Evolutionary conservation across 306 rosid species (phyloP).

Genomic region (Corylus avellana): DNA sequence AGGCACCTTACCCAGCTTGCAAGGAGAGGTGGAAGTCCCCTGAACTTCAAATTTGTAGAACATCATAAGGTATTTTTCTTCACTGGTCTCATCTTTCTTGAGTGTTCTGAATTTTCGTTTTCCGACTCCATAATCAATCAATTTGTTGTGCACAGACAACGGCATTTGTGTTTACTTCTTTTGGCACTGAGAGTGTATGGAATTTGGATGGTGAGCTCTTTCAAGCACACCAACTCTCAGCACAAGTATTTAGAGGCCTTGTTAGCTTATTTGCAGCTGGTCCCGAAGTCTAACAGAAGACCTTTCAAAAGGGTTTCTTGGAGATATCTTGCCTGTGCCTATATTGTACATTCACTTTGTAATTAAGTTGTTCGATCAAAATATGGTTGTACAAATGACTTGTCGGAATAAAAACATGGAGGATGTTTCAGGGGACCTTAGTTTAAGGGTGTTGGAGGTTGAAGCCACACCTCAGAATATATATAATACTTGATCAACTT

Average conservation of each 20-base stretch:
- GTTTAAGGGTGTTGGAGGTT: not conserved
- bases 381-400: slow-evolving; percentile 10
- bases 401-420: not conserved
- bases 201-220: slow-evolving; percentile 85
- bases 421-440: slow-evolving; percentile 3
- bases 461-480: no score
- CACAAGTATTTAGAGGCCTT: slow-evolving; percentile 88
- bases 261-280: slow-evolving; percentile 81
- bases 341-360: not conserved
- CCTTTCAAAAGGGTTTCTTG: slow-evolving; percentile 5
- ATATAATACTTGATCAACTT: no score
- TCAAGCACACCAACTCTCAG: slow-evolving; percentile 86
- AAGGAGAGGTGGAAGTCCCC: slow-evolving; percentile 76
- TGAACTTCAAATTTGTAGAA: slow-evolving; percentile 82
- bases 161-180: slow-evolving; percentile 77
- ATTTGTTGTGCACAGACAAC: slow-evolving; percentile 55
- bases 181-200: slow-evolving; percentile 81
- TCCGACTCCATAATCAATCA: not conserved
- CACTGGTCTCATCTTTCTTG: not conserved
- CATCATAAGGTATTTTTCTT: slow-evolving; percentile 71
- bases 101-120: not conserved
- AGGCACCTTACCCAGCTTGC: slow-evolving; percentile 95
- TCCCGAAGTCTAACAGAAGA: slow-evolving; percentile 62
- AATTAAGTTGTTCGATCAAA: slow-evolving; percentile 9
- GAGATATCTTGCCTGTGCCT: slow-evolving; percentile 13